Base-by-base conservation (phyloP, 352 stramenopile species). In the Phytophthora uliginosa region DNA sequence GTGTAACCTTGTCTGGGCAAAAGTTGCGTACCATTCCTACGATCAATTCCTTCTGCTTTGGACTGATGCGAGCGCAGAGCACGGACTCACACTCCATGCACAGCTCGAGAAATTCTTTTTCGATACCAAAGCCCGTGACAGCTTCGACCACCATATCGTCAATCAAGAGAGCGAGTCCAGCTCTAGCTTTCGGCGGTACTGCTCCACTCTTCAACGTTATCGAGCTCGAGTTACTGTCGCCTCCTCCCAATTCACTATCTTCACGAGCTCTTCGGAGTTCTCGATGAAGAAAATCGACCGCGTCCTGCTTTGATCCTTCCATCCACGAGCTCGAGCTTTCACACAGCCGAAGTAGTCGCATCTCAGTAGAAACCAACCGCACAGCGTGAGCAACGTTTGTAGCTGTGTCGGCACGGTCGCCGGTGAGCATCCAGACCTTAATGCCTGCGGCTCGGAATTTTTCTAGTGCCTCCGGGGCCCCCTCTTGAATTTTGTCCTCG, bases 41-140 rank as follows among this genome's bases (percentile, higher is more conserved):
- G 12, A 99, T 88, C n/a, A 98, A 84, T 13, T 98, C 94, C 70
- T 99, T 99, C 79, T 99, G 98, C 63, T 98, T 96, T 13, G 97
- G 97, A 62, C 90, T 99, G 9, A 99, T 98, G 45, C 98, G 91
- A 45, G 96, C 98, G 48, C 96, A 98, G 59, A 99, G 95, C 1
- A 99, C 97, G 22, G 95, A 97, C 34, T 98, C 84, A 61, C 94
- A 99, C 75, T 72, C 97, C 76, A 81, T 80, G 17, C 80, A 90
- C 2, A 89, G 53, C 5, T 74, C 57, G 9, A 92, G 63, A 52
- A 92, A 83, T 22, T 86, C 75, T 10, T 59, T 64, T 61, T 91
- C 79, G 8, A 92, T 69, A 0, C 69, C 60, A 22, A 78, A 81
- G 2, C 31, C 31, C 18, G 59, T 68, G 33, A 87, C 71, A n/a